Evolutionary conservation across 2,329 filamentous ascomycete species (phyloP).

Genomic region (Calycina herbarum): DNA sequence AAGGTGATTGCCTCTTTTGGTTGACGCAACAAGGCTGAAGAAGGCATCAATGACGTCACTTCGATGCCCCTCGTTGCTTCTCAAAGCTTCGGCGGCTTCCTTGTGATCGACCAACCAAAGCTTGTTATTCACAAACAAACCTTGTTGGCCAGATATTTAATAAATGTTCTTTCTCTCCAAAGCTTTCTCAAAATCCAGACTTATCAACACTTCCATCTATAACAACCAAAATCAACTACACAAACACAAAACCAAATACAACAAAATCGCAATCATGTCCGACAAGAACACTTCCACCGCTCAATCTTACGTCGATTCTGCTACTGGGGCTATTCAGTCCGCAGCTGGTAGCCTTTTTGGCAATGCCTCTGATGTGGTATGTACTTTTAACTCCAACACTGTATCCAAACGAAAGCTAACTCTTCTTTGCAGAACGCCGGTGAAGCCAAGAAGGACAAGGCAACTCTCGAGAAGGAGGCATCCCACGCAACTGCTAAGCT

Average conservation of each 20-base stretch:
- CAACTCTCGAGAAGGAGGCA: constrained; percentile 65
- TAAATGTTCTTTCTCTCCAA: not conserved
- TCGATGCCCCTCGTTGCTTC: not conserved
- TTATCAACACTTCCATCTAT: constrained; percentile 7
- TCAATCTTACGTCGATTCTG: constrained; percentile 74
- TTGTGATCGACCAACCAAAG: constrained; percentile 7
- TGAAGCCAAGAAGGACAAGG: constrained; percentile 61
- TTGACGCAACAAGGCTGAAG: not conserved
- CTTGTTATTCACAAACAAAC: not conserved
- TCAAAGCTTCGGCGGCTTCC: not conserved
- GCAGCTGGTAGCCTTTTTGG: constrained; percentile 73
- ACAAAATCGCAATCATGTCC: constrained; percentile 44
- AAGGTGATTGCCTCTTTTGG: too few relatives aligned
- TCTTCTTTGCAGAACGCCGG: constrained; percentile 19
- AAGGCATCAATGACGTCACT: constrained; percentile 7
- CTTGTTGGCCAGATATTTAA: constrained; percentile 7
- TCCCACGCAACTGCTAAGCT: constrained; percentile 74
- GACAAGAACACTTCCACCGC: constrained; percentile 67
- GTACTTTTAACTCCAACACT: constrained; percentile 30
- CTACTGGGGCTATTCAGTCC: constrained; percentile 71
- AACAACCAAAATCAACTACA: not conserved
- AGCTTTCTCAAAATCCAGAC: constrained; percentile 6
- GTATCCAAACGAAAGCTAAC: not conserved
- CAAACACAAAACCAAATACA: constrained; percentile 16
- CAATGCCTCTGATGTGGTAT: constrained; percentile 61